Percentiles rank a stretch among this genome's conserved stretches.
These are phyloP conservation scores for Stephania cephalantha DNA, from an alignment of 164 flowering plant genomes.

Conservation along the genomic window DNA sequence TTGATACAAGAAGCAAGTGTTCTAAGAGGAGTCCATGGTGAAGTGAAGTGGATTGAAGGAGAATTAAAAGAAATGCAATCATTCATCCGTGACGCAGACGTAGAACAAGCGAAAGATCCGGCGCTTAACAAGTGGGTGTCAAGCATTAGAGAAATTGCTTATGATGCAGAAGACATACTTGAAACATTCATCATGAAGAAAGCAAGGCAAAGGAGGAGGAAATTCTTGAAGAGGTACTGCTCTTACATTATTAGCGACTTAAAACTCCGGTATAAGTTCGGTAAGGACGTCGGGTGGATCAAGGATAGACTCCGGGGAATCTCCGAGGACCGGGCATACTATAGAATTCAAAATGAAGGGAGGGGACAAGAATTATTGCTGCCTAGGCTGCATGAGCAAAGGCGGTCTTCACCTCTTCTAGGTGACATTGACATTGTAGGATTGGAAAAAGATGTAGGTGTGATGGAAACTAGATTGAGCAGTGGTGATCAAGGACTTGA, in stretches of 20 bases:
- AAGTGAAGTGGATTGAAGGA: background rate
- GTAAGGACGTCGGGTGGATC: background rate
- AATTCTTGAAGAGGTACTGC: background rate
- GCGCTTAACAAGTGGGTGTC: background rate
- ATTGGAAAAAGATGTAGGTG: background rate
- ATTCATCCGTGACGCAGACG: background rate
- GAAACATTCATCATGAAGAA: background rate
- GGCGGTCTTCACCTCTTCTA: background rate
- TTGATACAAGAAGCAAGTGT: background rate
- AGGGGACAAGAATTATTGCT: background rate
- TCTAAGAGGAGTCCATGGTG: background rate
- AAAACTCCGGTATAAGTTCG: background rate
- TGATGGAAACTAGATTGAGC: background rate
- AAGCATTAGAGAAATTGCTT: background rate
- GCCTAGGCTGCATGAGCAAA: background rate
- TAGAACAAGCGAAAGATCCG: background rate
- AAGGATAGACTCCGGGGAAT: background rate
- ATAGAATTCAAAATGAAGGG: background rate
- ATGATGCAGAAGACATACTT: background rate
- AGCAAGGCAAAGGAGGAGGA: background rate
- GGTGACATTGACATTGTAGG: background rate
- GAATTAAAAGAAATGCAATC: background rate
- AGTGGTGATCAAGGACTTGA: slow-evolving; percentile 1
- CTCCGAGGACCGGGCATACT: background rate
- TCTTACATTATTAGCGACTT: background rate